Evolutionary conservation across 345 rosid species (phyloP), one percentile per base, ranked within the genome.

Genomic region (Corymbia maculata): DNA sequence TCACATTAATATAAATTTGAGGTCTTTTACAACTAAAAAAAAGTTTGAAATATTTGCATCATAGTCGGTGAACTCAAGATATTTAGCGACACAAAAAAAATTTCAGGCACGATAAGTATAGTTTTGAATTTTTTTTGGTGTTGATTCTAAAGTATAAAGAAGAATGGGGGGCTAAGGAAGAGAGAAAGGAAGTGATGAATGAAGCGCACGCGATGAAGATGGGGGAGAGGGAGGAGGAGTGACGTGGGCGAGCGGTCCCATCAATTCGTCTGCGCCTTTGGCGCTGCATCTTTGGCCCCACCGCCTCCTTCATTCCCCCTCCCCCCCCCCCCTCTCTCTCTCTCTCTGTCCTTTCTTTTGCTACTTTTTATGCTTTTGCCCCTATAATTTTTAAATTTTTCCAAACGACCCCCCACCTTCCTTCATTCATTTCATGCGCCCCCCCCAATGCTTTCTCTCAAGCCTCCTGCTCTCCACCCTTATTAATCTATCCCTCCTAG

Each of bases 211-310:
- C 88, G 52, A 70, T 2, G 47, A 36, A 9, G 47, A 70, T 11
- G 24, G 22, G 70, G 28, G 85, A 28, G 75, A 44, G 30, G 85
- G 52, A 68, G 13, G 4, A 50, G 61, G 80, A 19, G 47, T 28
- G 51, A 44, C 52, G 75, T 51, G n/a, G 70, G 86, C 85, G 86
- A 90, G 87, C 13, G 85, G 88, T 59, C 86, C 51, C 13, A 85
- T 36, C 87, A 85, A 87, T 32, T 79, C 89, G 91, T 89, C 89
- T 91, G 91, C 92, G 89, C 85, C 86, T 89, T 91, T 75, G 91
- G 91, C 91, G 93, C 91, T 91, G 91, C 85, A 64, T 53, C 42
- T 22, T 9, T 4, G 47, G 88, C 51, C 88, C 92, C 89, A 84
- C 89, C 86, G 16, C 88, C 42, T 36, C 85, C 79, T 42, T 79